A percentile compares a stretch with the other conserved stretches of the same genome.
Evolutionary conservation across 768 basidiomycete species (phyloP).

Genomic region (Paxillus involutus): DNA sequence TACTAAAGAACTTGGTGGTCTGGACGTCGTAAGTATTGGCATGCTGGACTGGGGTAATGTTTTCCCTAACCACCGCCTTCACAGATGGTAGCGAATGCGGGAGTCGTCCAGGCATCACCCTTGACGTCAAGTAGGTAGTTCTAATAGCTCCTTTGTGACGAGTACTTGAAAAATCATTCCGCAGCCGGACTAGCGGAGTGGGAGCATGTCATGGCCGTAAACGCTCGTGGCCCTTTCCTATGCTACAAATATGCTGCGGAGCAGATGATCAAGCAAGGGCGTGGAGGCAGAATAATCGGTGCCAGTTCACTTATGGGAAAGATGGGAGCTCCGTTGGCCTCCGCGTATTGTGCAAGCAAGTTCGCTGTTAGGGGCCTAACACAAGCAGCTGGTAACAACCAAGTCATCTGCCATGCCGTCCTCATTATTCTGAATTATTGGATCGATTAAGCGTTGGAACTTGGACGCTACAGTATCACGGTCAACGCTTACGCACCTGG

Average conservation of each 20-base stretch:
- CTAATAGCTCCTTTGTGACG: neutral
- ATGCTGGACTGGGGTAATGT: no score
- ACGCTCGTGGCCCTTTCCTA: slow-evolving; percentile 56
- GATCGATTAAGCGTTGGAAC: slow-evolving; percentile 23
- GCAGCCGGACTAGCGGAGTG: slow-evolving; percentile 36
- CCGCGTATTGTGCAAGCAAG: slow-evolving; percentile 37
- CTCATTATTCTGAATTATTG: neutral
- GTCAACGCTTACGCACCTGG: slow-evolving; percentile 44
- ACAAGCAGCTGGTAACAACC: slow-evolving; percentile 34
- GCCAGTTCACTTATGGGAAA: slow-evolving; percentile 19
- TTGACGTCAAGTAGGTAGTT: neutral
- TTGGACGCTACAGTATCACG: slow-evolving; percentile 35
- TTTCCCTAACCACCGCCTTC: neutral
- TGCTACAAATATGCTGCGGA: slow-evolving; percentile 65
- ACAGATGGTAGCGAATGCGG: slow-evolving; percentile 22
- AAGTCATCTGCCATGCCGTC: neutral
- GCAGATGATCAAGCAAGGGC: slow-evolving; percentile 56
- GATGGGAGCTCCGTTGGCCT: neutral
- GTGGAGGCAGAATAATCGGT: slow-evolving; percentile 57
- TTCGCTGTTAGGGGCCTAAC: slow-evolving; percentile 44
- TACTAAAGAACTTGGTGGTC: slow-evolving; percentile 13
- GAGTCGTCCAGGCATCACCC: neutral
- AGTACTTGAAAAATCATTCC: neutral
- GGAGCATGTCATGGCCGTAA: slow-evolving; percentile 47
- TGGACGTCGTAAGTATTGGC: neutral